phyloP scores from a whole-genome alignment of 2,329 filamentous ascomycete species.

The Alternaria solani region DNA sequence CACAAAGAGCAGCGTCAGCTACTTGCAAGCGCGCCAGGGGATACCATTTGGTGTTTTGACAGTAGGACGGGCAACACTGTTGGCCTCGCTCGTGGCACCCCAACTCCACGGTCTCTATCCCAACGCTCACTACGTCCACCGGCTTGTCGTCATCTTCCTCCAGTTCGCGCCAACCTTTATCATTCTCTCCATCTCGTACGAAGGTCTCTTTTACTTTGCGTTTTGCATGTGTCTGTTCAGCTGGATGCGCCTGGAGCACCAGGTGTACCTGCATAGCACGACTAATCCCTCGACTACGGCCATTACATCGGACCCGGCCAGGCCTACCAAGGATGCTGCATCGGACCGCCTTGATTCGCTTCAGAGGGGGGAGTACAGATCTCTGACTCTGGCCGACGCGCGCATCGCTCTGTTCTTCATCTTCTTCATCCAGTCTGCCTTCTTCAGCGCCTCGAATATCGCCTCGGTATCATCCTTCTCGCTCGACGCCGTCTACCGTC shows the following conservation, averaged over 20 bases:
- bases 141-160: constrained; percentile 86
- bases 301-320: constrained; percentile 38
- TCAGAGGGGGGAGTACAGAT: constrained; percentile 61
- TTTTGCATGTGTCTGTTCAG: constrained; percentile 83
- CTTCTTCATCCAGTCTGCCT: constrained; percentile 90
- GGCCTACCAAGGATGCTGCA: constrained; percentile 52
- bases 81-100: constrained; percentile 78
- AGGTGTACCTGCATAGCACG: constrained; percentile 63
- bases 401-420: constrained; percentile 95
- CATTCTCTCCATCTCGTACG: constrained; percentile 95
- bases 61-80: constrained; percentile 82
- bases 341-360: constrained; percentile 41
- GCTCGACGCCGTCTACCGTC: constrained; percentile 84
- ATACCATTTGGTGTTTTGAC: constrained; percentile 87
- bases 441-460: constrained; percentile 96
- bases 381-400: constrained; percentile 81
- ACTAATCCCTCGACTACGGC: constrained; percentile 17
- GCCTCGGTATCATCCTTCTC: constrained; percentile 94
- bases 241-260: constrained; percentile 93
- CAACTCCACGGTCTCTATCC: constrained; percentile 81
- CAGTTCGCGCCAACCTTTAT: constrained; percentile 94
- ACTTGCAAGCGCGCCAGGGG: constrained; percentile 83
- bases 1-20: constrained; percentile 84
- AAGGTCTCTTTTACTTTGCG: constrained; percentile 92
- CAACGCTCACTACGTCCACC: constrained; percentile 88